Base-by-base conservation (phyloP, 768 basidiomycete genomes). In the Albatrellus ellisii region DNA sequence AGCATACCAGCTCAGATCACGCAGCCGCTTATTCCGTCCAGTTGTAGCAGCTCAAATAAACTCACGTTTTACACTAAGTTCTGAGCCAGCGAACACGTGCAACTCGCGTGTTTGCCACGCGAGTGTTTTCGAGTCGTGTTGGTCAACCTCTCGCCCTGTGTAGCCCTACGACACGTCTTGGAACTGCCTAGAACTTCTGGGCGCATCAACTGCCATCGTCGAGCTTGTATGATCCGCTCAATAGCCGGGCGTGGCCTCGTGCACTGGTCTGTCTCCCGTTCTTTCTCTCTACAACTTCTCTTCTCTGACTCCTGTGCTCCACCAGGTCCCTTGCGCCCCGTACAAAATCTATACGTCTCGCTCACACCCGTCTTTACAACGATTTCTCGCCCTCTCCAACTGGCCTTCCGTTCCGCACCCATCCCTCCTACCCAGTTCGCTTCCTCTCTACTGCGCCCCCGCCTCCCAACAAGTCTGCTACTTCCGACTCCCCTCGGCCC, bases 191-290 rank as follows among this genome's bases (percentile, higher is more conserved):
- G 29, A 12, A 31, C 29, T 12, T 31, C 14, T 14, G 35, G 14
- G 26, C 24, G 28, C 15, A 17, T 15, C 15, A 7, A 14, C 26
- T 26, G 14, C n/a, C 17, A 14, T 22, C 7, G 17, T 15, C n/a
- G 12, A 18, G 40, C 40, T 41, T 41, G 40, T 31, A 70, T 69
- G 69, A 59, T 70, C 47, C 54, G 54, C 37, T 56, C 58, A 45
- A 46, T 63, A 15, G 55, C 54, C 51, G 59, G 55, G 41, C 56
- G 67, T 64, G 65, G 54, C 44, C 43, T 59, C 48, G 49, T 59
- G 53, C 60, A 61, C 43, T 62, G 67, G 68, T 56, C 26, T n/a
- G 58, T 57, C 31, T 2, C 29, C 24, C n/a, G n/a, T n/a, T n/a
- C n/a, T n/a, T n/a, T n/a, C n/a, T n/a, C n/a, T n/a, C n/a, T n/a